These are phyloP conservation scores for Agarophyton chilense DNA, from an alignment of 23 red algal species.

Conservation along the genomic window DNA sequence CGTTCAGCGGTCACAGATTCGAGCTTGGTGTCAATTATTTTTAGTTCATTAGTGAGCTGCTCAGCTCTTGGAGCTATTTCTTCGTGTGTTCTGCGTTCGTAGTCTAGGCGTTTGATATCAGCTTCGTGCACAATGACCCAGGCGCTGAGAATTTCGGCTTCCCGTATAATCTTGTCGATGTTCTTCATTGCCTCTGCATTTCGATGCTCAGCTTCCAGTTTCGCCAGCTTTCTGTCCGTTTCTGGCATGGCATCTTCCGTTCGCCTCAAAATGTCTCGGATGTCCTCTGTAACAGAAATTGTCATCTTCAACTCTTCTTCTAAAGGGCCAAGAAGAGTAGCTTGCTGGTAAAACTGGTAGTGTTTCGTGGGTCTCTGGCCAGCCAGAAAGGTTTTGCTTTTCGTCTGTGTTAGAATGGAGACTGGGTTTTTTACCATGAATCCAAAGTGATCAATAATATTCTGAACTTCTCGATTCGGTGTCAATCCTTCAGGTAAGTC, in stretches of 20 bases:
- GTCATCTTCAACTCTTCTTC: conserved; percentile 63
- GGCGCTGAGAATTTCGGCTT: conserved; percentile 42
- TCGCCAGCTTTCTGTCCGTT: conserved; percentile 36
- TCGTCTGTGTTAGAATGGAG: conserved; percentile 90
- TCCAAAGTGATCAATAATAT: conserved; percentile 85
- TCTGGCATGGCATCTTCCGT: conserved; percentile 57
- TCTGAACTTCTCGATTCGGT: conserved; percentile 66
- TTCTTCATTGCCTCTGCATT: conserved; percentile 66
- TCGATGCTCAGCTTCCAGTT: conserved; percentile 48
- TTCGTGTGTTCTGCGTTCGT: conserved; percentile 16
- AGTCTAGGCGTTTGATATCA: conserved; percentile 34
- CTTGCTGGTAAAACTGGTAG: conserved; percentile 85
- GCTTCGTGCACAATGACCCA: conserved; percentile 72
- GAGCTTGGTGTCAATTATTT: conserved; percentile 8
- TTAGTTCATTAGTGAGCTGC: conserved; percentile 6
- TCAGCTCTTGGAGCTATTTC: conserved; percentile 54
- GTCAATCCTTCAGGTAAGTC: conserved; percentile 35
- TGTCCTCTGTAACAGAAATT: conserved; percentile 29
- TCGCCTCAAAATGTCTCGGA: conserved; percentile 20
- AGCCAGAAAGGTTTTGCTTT: conserved; percentile 85
- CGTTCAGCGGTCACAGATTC: conserved; percentile 6
- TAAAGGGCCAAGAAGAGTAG: conserved; percentile 76
- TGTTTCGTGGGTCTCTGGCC: conserved; percentile 63
- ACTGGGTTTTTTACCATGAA: conserved; percentile 92
- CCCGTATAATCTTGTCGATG: conserved; percentile 26